Percentiles rank a stretch among this genome's conserved stretches.
These are phyloP conservation scores for Leccinum truebloodii DNA, from an alignment of 768 basidiomycete genomes.

Conservation along the genomic window DNA sequence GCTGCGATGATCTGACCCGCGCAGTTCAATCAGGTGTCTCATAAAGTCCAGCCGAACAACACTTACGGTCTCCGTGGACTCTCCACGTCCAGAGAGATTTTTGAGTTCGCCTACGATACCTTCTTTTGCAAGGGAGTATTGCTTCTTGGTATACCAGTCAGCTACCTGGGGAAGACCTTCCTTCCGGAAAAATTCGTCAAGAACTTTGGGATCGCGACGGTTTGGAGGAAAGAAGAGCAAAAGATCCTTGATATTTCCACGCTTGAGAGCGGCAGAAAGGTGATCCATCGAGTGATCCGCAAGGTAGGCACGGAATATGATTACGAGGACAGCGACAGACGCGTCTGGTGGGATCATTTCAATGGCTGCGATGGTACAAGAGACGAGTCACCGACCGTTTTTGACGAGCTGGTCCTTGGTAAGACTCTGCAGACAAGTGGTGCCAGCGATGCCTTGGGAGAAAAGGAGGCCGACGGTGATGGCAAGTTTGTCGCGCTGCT, in stretches of 20 bases:
- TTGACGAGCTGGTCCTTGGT: constrained; percentile 95
- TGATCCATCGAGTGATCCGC: constrained; percentile 87
- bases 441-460: constrained; percentile 78
- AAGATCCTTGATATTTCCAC: constrained; percentile 84
- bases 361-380: not conserved
- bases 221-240: constrained; percentile 85
- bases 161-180: constrained; percentile 76
- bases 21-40: constrained; percentile 13
- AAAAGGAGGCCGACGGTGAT: constrained; percentile 80
- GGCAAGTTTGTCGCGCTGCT: constrained; percentile 81
- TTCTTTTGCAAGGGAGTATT: constrained; percentile 81
- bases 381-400: constrained; percentile 58
- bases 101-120: constrained; percentile 67
- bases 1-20: constrained; percentile 65
- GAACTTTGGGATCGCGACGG: constrained; percentile 68
- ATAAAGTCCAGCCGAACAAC: not conserved
- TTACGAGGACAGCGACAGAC: constrained; percentile 71
- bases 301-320: constrained; percentile 82
- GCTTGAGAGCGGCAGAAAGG: constrained; percentile 77
- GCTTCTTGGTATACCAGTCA: constrained; percentile 94
- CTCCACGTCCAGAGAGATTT: constrained; percentile 69
- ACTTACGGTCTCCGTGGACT: constrained; percentile 66
- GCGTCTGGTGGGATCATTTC: constrained; percentile 53
- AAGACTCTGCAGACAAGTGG: constrained; percentile 76
- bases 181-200: constrained; percentile 88